Evolutionary conservation across 192 early-diverging fungal genomes (phyloP), one percentile per base, ranked within the genome.

Genomic region (Coemansia sp.): DNA sequence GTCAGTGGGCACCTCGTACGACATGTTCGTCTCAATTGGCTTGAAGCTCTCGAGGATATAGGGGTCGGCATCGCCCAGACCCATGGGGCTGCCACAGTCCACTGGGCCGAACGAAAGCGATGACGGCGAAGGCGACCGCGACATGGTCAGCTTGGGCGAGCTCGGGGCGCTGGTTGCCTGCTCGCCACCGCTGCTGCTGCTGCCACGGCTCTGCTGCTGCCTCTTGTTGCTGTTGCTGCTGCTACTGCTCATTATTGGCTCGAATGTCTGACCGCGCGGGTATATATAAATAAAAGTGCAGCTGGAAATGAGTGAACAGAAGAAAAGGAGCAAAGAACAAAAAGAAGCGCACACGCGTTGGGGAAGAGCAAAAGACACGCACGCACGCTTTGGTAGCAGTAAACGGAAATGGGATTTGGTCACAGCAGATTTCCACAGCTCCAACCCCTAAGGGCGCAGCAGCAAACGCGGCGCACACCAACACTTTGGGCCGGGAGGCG

Each of bases 51-150:
- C 41, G 19, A 64, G 35, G 13, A 75, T 47, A 53, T 68, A 64
- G 9, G 71, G 65, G 65, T 75, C 71, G 15, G 26, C 46, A 50
- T 75, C 71, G 42, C 65, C 65, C 17, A 75, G 71, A 1, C 60
- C 71, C 71, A 75, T 75, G 6, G 71, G 71, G 41, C 65, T 68
- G 30, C 61, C 71, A 7, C 65, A 65, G 50, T 60, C 71, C 46
- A 67, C 32, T 6, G 45, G 25, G 48, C 40, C 26, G 0, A 65
- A 42, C n/a, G 43, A 38, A 26, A 30, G 45, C 14, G 40, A 29
- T 23, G 61, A 48, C 7, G 65, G 65, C 51, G 71, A 75, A 4
- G 60, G 56, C 35, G 61, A 60, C 21, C 70, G 70, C 14, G 70
- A 55, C 25, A 33, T 49, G 17, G 54, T 53, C 32, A 58, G 60